Evolutionary conservation across 2,329 filamentous ascomycete species (phyloP).

Genomic region (Epichloe gansuensis): DNA sequence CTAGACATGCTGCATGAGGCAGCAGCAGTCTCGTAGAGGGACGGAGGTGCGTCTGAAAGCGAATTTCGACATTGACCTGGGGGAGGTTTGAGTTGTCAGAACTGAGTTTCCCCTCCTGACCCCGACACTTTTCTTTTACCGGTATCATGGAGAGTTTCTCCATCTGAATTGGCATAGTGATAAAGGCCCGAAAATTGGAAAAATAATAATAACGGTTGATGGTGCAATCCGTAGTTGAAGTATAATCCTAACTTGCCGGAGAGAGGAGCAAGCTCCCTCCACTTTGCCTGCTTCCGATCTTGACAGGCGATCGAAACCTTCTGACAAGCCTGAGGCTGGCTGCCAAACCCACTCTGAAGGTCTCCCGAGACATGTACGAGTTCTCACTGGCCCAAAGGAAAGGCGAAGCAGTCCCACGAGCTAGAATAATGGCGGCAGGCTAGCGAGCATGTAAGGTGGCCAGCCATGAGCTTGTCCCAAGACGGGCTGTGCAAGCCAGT

Average conservation of each 20-base stretch:
- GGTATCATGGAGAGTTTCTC: background rate
- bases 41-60: background rate
- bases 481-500: constrained; percentile 6
- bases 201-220: background rate
- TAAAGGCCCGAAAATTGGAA: background rate
- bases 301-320: constrained; percentile 8
- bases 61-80: background rate
- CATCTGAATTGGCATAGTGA: background rate
- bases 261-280: background rate
- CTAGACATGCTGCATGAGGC: background rate
- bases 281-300: constrained; percentile 5
- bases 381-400: constrained; percentile 7
- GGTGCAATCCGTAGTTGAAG: background rate
- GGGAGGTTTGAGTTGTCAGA: background rate
- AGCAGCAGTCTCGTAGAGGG: background rate
- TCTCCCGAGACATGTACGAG: constrained; percentile 16
- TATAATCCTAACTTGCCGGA: constrained; percentile 1
- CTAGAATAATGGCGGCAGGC: constrained; percentile 6
- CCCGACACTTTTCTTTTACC: constrained; percentile 3
- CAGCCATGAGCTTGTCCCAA: constrained; percentile 10
- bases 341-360: constrained; percentile 9
- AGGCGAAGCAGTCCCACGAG: constrained; percentile 4
- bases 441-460: constrained; percentile 1
- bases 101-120: background rate
- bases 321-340: constrained; percentile 4